These are phyloP conservation scores for Drechslera avenae DNA, from an alignment of 2,329 filamentous ascomycete species.

Conservation along the genomic window DNA sequence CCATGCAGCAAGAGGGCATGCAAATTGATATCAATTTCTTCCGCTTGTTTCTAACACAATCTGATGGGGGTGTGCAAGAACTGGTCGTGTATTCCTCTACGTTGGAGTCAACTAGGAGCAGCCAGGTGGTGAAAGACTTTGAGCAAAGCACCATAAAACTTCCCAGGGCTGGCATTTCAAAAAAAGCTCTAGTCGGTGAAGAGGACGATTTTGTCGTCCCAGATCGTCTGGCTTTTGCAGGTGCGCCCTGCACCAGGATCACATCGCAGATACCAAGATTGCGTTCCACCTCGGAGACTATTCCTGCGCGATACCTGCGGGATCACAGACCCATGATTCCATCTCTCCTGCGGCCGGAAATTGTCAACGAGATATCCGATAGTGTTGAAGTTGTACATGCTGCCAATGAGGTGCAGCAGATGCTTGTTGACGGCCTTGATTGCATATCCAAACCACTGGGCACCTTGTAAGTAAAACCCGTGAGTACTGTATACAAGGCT, in stretches of 20 bases:
- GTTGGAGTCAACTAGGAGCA: background rate
- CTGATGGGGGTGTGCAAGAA: slow-evolving; percentile 37
- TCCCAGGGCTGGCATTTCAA: slow-evolving; percentile 3
- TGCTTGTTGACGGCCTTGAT: slow-evolving; percentile 15
- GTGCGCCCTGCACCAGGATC: slow-evolving; percentile 16
- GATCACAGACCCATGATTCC: slow-evolving; percentile 23
- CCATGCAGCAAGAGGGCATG: slow-evolving; percentile 29
- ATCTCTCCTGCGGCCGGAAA: slow-evolving; percentile 12
- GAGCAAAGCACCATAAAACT: slow-evolving; percentile 22
- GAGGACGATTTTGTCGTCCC: slow-evolving; percentile 38
- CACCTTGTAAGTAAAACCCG: slow-evolving; percentile 31
- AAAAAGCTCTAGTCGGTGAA: slow-evolving; percentile 10
- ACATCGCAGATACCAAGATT: slow-evolving; percentile 10
- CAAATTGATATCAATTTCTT: slow-evolving; percentile 31
- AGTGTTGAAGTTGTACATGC: slow-evolving; percentile 20
- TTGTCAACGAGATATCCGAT: background rate
- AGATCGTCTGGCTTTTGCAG: slow-evolving; percentile 25
- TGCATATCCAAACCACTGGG: slow-evolving; percentile 13
- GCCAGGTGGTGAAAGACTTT: slow-evolving; percentile 20
- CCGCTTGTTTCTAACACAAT: slow-evolving; percentile 27
- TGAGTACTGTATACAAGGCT: background rate
- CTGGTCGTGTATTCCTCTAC: slow-evolving; percentile 21
- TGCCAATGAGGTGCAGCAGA: slow-evolving; percentile 16
- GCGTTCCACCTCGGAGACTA: background rate
- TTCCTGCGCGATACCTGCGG: background rate